phyloP scores from a whole-genome alignment of 1,284 basidiomycete species.

The Naganishia liquefaciens region DNA sequence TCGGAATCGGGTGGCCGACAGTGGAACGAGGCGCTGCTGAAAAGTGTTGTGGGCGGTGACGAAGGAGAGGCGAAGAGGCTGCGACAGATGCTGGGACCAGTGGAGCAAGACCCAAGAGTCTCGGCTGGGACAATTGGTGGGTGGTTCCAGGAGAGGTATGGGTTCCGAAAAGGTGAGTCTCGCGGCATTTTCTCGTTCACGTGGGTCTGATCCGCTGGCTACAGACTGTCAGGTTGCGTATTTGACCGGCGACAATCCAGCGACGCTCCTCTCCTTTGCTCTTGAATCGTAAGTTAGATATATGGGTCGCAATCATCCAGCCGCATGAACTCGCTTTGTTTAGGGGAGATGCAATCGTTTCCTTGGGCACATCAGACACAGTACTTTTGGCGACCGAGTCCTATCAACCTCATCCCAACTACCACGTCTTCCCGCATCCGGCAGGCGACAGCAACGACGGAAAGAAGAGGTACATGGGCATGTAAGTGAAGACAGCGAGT shows the following conservation, averaged over 20 bases:
- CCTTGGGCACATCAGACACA: constrained; percentile 88
- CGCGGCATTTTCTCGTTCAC: neutral
- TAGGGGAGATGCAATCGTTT: constrained; percentile 71
- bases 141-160: constrained; percentile 77
- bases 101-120: constrained; percentile 73
- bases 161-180: constrained; percentile 65
- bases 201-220: neutral
- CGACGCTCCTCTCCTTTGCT: constrained; percentile 69
- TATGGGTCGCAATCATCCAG: constrained; percentile 30
- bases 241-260: constrained; percentile 89
- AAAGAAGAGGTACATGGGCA: constrained; percentile 52
- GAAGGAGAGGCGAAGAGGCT: constrained; percentile 66
- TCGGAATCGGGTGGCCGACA: constrained; percentile 64
- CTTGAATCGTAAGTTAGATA: constrained; percentile 57
- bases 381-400: constrained; percentile 67
- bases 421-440: constrained; percentile 58
- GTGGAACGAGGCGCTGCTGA: constrained; percentile 63
- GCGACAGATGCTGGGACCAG: constrained; percentile 67
- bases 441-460: constrained; percentile 42
- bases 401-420: constrained; percentile 56
- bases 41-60: constrained; percentile 42
- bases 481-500: constrained; percentile 50
- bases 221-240: constrained; percentile 78
- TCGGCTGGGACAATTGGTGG: constrained; percentile 64
- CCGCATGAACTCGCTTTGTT: neutral